These are phyloP conservation scores for Pelomyxa schiedti DNA, from an alignment of 78 protist species.

Conservation along the genomic window DNA sequence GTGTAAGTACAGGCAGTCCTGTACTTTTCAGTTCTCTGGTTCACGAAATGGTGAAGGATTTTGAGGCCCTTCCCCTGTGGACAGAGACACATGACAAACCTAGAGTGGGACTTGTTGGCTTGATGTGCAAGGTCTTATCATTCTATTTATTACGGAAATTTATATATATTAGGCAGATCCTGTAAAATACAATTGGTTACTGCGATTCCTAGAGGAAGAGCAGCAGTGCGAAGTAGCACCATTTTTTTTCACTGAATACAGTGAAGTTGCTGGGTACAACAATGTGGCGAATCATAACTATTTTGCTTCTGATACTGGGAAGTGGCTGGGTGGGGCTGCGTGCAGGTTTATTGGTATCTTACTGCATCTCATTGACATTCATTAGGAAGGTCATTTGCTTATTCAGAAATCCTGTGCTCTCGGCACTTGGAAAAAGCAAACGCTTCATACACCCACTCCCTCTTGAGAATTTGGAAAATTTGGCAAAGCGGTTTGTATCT, in stretches of 20 bases:
- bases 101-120: not conserved
- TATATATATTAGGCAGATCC: not conserved
- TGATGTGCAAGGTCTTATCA: not conserved
- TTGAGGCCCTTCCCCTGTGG: not conserved
- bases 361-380: too few species aligned
- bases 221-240: not conserved
- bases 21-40: not conserved
- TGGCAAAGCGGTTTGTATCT: not conserved
- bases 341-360: too few species aligned
- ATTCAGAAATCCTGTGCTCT: not conserved
- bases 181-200: not conserved
- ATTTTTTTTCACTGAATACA: not conserved
- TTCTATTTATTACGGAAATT: not conserved
- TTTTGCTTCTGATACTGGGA: not conserved
- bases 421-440: not conserved
- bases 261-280: not conserved
- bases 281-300: not conserved
- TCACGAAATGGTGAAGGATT: not conserved
- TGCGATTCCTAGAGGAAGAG: not conserved
- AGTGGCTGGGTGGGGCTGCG: not conserved
- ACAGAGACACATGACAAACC: not conserved
- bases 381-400: not conserved
- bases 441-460: not conserved
- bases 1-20: not conserved
- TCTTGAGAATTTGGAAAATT: not conserved